Evolutionary conservation across 225 moss, liverwort and hornwort species (phyloP).

Genomic region (Sphagnum contortum): DNA sequence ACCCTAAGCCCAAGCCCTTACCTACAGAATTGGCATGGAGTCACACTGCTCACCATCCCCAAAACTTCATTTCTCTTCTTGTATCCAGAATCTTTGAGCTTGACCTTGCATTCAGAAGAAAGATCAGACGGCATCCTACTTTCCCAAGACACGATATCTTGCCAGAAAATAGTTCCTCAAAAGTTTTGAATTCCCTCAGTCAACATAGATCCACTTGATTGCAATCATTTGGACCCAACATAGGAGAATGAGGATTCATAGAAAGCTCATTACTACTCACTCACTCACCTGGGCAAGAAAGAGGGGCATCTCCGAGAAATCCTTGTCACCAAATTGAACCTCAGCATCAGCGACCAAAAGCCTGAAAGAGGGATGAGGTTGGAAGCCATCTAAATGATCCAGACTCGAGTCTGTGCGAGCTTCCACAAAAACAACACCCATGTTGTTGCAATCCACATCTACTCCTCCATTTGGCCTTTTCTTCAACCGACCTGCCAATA

Average conservation of each 20-base stretch:
- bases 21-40: too few species aligned
- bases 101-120: too few species aligned
- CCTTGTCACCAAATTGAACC: not conserved
- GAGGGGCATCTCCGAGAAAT: slow-evolving; percentile 4
- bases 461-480: slow-evolving; percentile 18
- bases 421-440: slow-evolving; percentile 17
- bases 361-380: slow-evolving; percentile 11
- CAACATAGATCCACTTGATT: not conserved
- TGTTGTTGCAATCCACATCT: slow-evolving; percentile 16
- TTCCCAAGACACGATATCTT: too few species aligned
- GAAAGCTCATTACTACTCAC: too few species aligned
- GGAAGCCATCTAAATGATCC: slow-evolving; percentile 16
- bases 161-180: too few species aligned
- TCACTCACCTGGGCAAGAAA: slow-evolving; percentile 17
- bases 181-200: too few species aligned
- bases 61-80: too few species aligned
- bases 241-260: too few species aligned
- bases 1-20: too few species aligned
- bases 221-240: not conserved
- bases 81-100: too few species aligned
- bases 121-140: too few species aligned
- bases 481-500: slow-evolving; percentile 14
- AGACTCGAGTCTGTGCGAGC: slow-evolving; percentile 11
- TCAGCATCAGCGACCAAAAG: slow-evolving; percentile 6
- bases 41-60: too few species aligned